Evolutionary conservation across 331 rosid genomes (phyloP).

Genomic region (Malus hybrid): DNA sequence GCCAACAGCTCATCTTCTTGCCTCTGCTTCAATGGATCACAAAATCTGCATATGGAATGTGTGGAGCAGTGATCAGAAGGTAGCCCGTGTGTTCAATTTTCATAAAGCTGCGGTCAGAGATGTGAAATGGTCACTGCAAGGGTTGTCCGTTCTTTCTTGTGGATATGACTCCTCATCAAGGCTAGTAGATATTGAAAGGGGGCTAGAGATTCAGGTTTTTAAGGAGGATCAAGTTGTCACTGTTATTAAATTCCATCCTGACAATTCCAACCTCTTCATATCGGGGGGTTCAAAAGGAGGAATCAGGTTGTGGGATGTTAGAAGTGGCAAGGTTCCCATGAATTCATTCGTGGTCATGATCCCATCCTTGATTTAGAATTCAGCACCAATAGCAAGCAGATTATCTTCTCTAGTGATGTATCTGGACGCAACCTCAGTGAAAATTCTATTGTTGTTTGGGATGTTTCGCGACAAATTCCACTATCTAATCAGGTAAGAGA

Average conservation of each 20-base stretch:
- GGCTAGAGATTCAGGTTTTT: slow-evolving; percentile 52
- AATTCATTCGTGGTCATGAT: slow-evolving; percentile 55
- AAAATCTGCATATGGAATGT: slow-evolving; percentile 69
- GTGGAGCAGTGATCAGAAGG: slow-evolving; percentile 74
- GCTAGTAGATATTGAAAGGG: slow-evolving; percentile 75
- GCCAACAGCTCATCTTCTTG: slow-evolving; percentile 93
- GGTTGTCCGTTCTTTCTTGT: slow-evolving; percentile 64
- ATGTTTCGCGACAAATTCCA: slow-evolving; percentile 66
- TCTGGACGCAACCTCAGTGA: slow-evolving; percentile 63
- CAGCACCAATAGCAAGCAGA: slow-evolving; percentile 46
- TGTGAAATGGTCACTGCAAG: slow-evolving; percentile 71
- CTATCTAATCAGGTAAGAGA: slow-evolving; percentile 73
- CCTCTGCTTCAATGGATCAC: slow-evolving; percentile 93
- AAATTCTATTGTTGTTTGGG: slow-evolving; percentile 84
- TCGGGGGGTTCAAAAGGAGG: slow-evolving; percentile 77
- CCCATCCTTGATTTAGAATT: slow-evolving; percentile 84
- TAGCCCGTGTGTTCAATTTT: slow-evolving; percentile 40
- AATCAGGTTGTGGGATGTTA: slow-evolving; percentile 69
- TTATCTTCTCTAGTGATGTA: slow-evolving; percentile 72
- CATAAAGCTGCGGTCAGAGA: slow-evolving; percentile 74
- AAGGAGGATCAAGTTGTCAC: slow-evolving; percentile 65
- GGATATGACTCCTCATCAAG: slow-evolving; percentile 78
- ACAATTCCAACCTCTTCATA: slow-evolving; percentile 55
- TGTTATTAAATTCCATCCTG: slow-evolving; percentile 66
- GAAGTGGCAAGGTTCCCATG: slow-evolving; percentile 51